Evolutionary conservation across 78 protist species (phyloP), one percentile per base, ranked within the genome.

Genomic region (Dictyostelium brefeldianum): DNA sequence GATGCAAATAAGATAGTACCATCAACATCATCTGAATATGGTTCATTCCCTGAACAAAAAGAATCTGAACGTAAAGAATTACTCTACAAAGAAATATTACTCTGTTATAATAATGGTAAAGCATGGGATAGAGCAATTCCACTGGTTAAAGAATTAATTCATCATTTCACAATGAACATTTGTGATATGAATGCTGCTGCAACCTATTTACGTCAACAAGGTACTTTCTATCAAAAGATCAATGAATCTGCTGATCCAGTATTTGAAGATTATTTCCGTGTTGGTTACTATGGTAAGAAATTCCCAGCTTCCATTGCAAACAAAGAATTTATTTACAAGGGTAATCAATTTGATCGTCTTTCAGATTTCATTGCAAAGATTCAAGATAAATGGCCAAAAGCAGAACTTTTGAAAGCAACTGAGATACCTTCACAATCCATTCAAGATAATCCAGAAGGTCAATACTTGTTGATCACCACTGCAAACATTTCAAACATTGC

Each of bases 91-190:
- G 93, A 87, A 50, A 65, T 87, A 3, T 14, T 87, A 41, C 36
- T 70, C 4, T 87, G 84, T 51, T 87, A 64, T 48, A 87, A 77
- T 80, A 74, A 90, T 50, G 97, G 97, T 15, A 90, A 95, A 29
- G 89, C 90, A 17, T 95, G 97, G 97, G 97, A 95, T 74, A 22
- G 83, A 18, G 97, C 96, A 1, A 84, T 91, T 25, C 89, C 78
- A 36, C n/a, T 91, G n/a, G 57, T 91, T 11, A 80, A 84, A 17
- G 89, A 89, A 51, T 93, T 91, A 27, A 80, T 78, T 31, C 93
- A 87, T 22, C 93, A 87, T 36, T 74, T 87, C 53, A 87, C 84
- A 8, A 77, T 77, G 93, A 87, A 87, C 46, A 87, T 87, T 65
- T 87, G 93, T 31, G 93, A 87, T 36, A 87, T 87, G 93, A 78